These are phyloP conservation scores for Apiotrichum montevideense DNA, from an alignment of 1,284 basidiomycete genomes.

Conservation along the genomic window DNA sequence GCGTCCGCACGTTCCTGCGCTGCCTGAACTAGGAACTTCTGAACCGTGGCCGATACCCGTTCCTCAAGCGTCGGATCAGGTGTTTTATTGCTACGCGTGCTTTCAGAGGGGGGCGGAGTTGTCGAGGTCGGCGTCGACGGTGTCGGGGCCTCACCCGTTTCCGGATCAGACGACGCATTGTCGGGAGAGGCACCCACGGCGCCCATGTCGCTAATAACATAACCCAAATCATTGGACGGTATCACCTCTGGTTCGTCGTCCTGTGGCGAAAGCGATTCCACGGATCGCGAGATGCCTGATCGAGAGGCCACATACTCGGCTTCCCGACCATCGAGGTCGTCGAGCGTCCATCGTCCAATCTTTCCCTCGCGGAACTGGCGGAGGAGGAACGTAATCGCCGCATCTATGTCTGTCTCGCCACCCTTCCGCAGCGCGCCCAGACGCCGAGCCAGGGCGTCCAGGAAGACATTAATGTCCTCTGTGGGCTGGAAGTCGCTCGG, in stretches of 20 bases:
- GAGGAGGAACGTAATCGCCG: constrained; percentile 73
- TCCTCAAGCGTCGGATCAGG: background rate
- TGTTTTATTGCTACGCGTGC: background rate
- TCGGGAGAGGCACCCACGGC: background rate
- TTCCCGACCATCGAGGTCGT: constrained; percentile 41
- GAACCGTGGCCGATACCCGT: constrained; percentile 5
- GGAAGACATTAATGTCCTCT: constrained; percentile 58
- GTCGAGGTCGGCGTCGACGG: background rate
- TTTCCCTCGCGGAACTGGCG: constrained; percentile 74
- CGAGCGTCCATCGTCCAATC: constrained; percentile 50
- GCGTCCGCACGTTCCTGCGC: constrained; percentile 13
- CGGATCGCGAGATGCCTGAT: no score
- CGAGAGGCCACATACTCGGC: background rate
- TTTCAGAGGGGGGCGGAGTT: background rate
- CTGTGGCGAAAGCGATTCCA: background rate
- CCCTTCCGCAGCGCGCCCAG: constrained; percentile 76
- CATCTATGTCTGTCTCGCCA: constrained; percentile 60
- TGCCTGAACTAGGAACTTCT: constrained; percentile 2
- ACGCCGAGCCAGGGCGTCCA: constrained; percentile 62
- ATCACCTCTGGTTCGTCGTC: no score
- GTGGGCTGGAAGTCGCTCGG: constrained; percentile 52
- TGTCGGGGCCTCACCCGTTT: background rate
- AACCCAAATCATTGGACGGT: background rate
- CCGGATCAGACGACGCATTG: background rate
- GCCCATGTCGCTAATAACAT: constrained; percentile 3